phyloP scores from a whole-genome alignment of 208 protist species.

The Giardia muris region DNA sequence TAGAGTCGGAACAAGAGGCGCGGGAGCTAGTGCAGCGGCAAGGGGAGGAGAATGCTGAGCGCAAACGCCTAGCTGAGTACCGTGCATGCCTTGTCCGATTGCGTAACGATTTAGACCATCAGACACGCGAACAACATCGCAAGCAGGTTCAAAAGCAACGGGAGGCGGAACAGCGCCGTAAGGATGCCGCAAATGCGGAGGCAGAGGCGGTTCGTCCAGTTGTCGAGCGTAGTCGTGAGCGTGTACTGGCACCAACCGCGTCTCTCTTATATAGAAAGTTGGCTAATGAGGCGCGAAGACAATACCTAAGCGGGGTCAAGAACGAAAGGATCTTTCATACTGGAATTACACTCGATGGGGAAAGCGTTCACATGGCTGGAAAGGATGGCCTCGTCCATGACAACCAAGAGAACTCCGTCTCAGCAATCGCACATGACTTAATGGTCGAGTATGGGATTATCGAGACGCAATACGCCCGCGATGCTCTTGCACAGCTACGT shows the following conservation, averaged over 20 bases:
- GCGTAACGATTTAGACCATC: too few species aligned
- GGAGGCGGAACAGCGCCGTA: too few species aligned
- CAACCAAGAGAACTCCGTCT: not conserved
- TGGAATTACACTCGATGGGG: not conserved
- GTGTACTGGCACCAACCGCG: not conserved
- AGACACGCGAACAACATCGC: too few species aligned
- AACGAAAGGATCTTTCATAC: not conserved
- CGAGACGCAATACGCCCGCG: not conserved
- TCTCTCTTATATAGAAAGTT: not conserved
- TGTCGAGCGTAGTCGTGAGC: not conserved
- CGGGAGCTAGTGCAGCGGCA: too few species aligned
- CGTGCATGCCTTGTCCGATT: too few species aligned
- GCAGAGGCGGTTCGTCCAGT: not conserved
- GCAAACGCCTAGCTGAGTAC: too few species aligned
- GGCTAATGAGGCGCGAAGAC: not conserved
- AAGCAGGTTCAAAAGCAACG: too few species aligned
- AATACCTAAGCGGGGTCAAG: not conserved
- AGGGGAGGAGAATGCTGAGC: too few species aligned
- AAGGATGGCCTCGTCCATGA: not conserved
- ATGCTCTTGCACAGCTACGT: not conserved
- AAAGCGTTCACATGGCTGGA: not conserved
- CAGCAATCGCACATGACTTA: not conserved
- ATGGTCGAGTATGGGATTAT: not conserved
- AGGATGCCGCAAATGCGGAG: not conserved
- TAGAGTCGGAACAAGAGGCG: too few species aligned